These are phyloP conservation scores for Rhodomyrtus tomentosa DNA, from an alignment of 345 rosid species.

Conservation along the genomic window DNA sequence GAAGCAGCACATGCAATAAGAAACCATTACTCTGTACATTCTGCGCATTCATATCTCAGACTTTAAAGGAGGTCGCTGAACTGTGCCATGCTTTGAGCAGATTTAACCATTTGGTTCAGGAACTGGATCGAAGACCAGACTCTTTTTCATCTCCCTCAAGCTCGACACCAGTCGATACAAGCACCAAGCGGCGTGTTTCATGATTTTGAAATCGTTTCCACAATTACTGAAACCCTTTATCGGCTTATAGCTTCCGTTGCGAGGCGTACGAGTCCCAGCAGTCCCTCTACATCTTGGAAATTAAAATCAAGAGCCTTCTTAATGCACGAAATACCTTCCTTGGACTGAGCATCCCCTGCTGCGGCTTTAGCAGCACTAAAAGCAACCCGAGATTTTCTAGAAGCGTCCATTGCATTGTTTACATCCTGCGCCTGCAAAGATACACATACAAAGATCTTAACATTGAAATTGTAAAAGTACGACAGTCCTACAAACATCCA, in stretches of 20 bases:
- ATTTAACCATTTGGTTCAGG: not conserved
- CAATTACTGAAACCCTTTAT: slow-evolving; percentile 6
- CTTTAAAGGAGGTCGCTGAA: not conserved
- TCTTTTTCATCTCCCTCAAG: not conserved
- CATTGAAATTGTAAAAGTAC: not conserved
- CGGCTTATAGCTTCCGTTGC: slow-evolving; percentile 74
- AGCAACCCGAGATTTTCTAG: slow-evolving; percentile 72
- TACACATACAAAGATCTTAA: slow-evolving; percentile 1
- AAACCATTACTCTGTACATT: not conserved
- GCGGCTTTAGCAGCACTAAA: slow-evolving; percentile 45
- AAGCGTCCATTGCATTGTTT: slow-evolving; percentile 85
- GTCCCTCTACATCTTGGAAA: slow-evolving; percentile 86
- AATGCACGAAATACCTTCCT: slow-evolving; percentile 52
- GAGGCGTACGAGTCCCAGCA: slow-evolving; percentile 64
- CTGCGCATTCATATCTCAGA: not conserved
- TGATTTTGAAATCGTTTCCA: not conserved
- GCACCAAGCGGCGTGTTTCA: not conserved
- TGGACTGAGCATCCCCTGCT: slow-evolving; percentile 36
- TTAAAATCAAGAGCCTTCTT: slow-evolving; percentile 86
- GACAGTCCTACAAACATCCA: not conserved
- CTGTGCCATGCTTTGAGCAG: not conserved
- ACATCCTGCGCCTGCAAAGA: slow-evolving; percentile 67
- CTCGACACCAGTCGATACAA: not conserved
- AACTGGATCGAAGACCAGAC: not conserved
- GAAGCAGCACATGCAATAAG: not conserved